phyloP scores from a whole-genome alignment of 129 eudicot genomes.

The Chrysanthemum seticuspe region DNA sequence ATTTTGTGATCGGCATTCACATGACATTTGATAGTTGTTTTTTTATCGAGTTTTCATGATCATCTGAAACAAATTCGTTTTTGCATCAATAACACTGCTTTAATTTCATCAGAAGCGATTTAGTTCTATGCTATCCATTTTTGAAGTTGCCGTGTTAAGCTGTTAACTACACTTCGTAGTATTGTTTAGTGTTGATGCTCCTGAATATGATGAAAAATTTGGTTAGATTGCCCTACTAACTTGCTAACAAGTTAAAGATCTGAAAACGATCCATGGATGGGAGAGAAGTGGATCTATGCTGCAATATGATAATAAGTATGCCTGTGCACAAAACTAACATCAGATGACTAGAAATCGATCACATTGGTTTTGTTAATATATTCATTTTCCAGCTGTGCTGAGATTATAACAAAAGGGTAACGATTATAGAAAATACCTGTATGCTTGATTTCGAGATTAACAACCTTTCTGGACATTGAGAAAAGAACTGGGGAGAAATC shows the following conservation, averaged over 20 bases:
- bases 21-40: not conserved
- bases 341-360: conserved; percentile 4
- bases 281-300: not conserved
- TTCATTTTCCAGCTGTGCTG: not conserved
- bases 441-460: not conserved
- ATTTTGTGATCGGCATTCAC: not conserved
- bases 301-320: not conserved
- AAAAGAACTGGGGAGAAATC: not conserved
- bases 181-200: conserved; percentile 9
- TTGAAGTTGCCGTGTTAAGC: not conserved
- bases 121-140: not conserved
- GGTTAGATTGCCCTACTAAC: not conserved
- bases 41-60: not conserved
- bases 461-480: not conserved
- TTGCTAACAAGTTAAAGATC: not conserved
- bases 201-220: not conserved
- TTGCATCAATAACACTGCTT: not conserved
- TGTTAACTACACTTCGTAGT: conserved; percentile 1
- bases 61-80: not conserved
- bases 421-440: not conserved
- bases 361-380: not conserved
- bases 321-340: conserved; percentile 1
- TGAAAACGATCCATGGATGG: not conserved
- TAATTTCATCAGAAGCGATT: not conserved
- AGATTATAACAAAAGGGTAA: not conserved